Base-by-base conservation (phyloP, 2,329 filamentous ascomycete genomes). In the Xylariales sp. region DNA sequence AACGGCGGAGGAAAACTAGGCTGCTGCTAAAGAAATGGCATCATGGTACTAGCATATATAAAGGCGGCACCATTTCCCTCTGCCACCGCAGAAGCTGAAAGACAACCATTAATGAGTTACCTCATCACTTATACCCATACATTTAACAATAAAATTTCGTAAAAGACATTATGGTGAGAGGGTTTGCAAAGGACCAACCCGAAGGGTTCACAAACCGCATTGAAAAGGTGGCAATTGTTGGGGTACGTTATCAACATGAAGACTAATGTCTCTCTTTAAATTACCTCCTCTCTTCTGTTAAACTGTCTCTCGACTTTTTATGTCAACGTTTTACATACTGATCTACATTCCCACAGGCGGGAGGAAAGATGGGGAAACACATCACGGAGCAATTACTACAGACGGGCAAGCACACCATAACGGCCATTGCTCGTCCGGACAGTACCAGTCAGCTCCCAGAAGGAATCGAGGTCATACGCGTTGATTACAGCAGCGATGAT, bases 371-470 rank as follows among this genome's bases (percentile, higher is more conserved):
- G 34, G 68, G 68, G 17, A 51, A 48, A 4, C 48, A 60, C 38
- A 54, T 74, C 15, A 48, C 61, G 2, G 45, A 55, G 5, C 56
- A 55, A 5, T 65, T 79, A 1, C 51, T 76, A 4, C 50, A 63
- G 11, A 64, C 62, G 2, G 69, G 69, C 27, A 72, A 65, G 44
- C 73, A 78, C 48, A 63, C 55, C 11, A 58, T 78, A 20, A 78
- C 72, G 0, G 74, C 70, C 14, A 55, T 76, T 17, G 68, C 69
- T 10, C 72, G 74, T 19, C 50, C 51, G 17, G 61, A 54, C 33
- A 72, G 69, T 51, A 43, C 45, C 1, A 61, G 52, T 43, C 57
- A 48, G 13, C 49, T 76, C 4, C 72, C 75, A 3, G 44, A 60
- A 2, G 69, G 70, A 12, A 61, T 74, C 20, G 56, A 56, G 2